phyloP scores from a whole-genome alignment of 306 rosid genomes.

The Inga leiocalycina region DNA sequence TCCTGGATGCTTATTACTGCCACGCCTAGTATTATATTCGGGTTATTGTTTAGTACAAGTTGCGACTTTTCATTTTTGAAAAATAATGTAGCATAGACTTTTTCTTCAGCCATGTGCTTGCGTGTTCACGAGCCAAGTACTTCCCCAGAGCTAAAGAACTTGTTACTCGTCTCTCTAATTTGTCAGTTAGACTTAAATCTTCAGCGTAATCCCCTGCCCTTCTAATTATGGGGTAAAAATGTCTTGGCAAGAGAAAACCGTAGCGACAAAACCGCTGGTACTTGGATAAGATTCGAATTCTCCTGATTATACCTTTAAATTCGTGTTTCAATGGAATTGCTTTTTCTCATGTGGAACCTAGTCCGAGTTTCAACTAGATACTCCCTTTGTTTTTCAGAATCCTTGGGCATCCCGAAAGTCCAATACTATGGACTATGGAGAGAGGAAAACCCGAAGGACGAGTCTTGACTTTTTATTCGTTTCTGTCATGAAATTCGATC shows the following conservation, averaged over 20 bases:
- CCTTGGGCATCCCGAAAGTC: not conserved
- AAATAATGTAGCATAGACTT: not conserved
- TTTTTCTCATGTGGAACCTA: not conserved
- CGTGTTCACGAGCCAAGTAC: slow-evolving; percentile 4
- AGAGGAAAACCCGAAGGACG: not conserved
- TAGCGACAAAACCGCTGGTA: not conserved
- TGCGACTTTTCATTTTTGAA: not conserved
- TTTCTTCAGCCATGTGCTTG: not conserved
- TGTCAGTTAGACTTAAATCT: not conserved
- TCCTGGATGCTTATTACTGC: slow-evolving; percentile 15
- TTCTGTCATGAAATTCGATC: not conserved
- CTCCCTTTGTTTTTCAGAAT: not conserved
- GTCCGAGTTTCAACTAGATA: not conserved
- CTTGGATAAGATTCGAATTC: not conserved
- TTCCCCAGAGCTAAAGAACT: not conserved
- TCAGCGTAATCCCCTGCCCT: not conserved
- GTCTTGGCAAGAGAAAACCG: not conserved
- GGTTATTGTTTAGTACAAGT: not conserved
- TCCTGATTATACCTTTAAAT: not conserved
- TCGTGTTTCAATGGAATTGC: not conserved
- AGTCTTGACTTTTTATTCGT: not conserved
- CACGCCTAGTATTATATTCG: not conserved
- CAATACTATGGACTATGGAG: too few relatives aligned
- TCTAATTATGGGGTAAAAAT: not conserved
- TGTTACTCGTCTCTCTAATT: not conserved